phyloP scores from a whole-genome alignment of 805 yeast species.

The Pichia thaimueangensis region DNA sequence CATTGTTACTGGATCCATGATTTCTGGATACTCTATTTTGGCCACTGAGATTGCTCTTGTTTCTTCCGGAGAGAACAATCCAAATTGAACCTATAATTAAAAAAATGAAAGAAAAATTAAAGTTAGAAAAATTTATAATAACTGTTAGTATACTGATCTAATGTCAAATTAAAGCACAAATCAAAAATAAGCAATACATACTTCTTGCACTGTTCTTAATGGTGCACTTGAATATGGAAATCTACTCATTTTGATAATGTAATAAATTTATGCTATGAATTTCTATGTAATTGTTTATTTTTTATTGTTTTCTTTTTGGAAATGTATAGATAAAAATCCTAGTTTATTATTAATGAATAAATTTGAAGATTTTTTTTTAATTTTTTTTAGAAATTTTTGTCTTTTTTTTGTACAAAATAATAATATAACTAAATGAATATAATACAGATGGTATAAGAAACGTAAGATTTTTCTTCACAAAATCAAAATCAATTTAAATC shows the following conservation, averaged over 20 bases:
- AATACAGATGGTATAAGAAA: too few species aligned
- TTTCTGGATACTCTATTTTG: constrained; percentile 95
- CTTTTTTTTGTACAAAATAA: too few species aligned
- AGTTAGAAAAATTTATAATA: neutral
- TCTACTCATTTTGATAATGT: constrained; percentile 27
- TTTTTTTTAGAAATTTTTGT: constrained; percentile 1
- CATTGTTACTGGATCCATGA: constrained; percentile 97
- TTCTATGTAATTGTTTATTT: constrained; percentile 2
- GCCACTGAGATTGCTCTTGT: constrained; percentile 96
- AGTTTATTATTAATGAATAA: constrained; percentile 1
- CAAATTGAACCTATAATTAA: constrained; percentile 71
- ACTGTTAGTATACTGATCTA: constrained; percentile 12
- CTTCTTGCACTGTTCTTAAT: constrained; percentile 93
- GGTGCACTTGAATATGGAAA: constrained; percentile 98
- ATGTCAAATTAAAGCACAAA: constrained; percentile 5
- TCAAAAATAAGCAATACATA: constrained; percentile 30
- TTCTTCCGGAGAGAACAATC: constrained; percentile 96
- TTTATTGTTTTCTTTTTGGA: constrained; percentile 1
- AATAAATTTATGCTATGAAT: constrained; percentile 1
- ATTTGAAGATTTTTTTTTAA: neutral
- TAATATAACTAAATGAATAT: neutral
- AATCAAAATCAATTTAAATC: neutral
- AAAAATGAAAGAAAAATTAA: constrained; percentile 14
- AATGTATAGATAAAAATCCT: too few species aligned
- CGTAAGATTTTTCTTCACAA: neutral